These are phyloP conservation scores for Tricholoma flavovirens DNA, from an alignment of 768 basidiomycete genomes.

Conservation along the genomic window DNA sequence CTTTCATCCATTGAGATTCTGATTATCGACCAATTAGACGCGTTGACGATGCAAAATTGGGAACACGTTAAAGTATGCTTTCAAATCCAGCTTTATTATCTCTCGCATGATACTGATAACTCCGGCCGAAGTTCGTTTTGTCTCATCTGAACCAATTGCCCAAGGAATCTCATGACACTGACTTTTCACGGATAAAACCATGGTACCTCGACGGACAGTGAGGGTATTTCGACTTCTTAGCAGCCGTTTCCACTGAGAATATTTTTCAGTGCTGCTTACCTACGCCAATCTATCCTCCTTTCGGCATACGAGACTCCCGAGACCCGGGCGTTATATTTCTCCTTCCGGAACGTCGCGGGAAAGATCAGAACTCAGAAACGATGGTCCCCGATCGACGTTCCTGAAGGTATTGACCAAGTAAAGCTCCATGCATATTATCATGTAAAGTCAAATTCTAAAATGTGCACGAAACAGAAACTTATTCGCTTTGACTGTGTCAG, in stretches of 20 bases:
- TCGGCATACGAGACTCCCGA: slow-evolving; percentile 90
- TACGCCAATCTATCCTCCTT: slow-evolving; percentile 87
- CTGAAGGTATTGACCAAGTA: slow-evolving; percentile 80
- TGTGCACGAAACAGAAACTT: slow-evolving; percentile 47
- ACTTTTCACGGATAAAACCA: slow-evolving; percentile 95
- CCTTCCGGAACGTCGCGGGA: slow-evolving; percentile 79
- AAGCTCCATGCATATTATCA: background rate
- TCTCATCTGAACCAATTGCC: slow-evolving; percentile 83
- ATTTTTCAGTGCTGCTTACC: slow-evolving; percentile 59
- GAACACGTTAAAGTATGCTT: slow-evolving; percentile 83
- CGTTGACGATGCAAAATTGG: slow-evolving; percentile 98
- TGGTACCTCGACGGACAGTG: slow-evolving; percentile 97
- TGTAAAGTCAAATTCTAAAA: background rate
- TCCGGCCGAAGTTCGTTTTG: slow-evolving; percentile 64
- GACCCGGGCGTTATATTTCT: slow-evolving; percentile 67
- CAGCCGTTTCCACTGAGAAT: background rate
- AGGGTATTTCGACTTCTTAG: slow-evolving; percentile 19
- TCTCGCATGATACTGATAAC: background rate
- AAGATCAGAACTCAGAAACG: slow-evolving; percentile 64
- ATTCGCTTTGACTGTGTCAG: slow-evolving; percentile 65
- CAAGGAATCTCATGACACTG: slow-evolving; percentile 87
- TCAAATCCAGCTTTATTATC: background rate
- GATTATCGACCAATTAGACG: slow-evolving; percentile 90
- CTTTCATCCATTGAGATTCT: slow-evolving; percentile 89
- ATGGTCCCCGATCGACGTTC: slow-evolving; percentile 74